Conservation (phyloP, 805 yeast species). For the Starmera quercuum region DNA sequence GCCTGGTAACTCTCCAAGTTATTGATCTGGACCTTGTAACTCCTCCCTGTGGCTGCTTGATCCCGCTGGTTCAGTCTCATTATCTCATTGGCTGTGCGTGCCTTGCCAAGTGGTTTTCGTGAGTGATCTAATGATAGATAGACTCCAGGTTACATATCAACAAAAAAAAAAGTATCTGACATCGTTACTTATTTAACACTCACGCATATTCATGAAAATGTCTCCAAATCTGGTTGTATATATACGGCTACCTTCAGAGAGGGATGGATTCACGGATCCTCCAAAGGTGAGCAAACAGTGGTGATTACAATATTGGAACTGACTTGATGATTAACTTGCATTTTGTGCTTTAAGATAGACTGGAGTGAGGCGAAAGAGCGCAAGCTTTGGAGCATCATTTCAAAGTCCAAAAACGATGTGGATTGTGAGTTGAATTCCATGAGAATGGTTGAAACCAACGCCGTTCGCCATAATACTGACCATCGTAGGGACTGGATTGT, state of each 20-base stretch:
- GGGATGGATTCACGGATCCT: slow-evolving; percentile 19
- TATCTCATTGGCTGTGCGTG: too few species aligned
- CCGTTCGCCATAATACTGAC: background rate
- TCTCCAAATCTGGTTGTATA: slow-evolving; percentile 12
- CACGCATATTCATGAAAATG: too few species aligned
- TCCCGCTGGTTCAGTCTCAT: background rate
- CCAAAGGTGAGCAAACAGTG: slow-evolving; percentile 8
- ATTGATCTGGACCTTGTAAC: slow-evolving; percentile 45
- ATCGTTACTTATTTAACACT: too few species aligned
- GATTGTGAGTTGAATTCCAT: slow-evolving; percentile 9
- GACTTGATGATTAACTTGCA: too few species aligned
- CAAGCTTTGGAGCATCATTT: slow-evolving; percentile 16
- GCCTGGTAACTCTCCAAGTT: slow-evolving; percentile 60
- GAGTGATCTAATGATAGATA: too few species aligned
- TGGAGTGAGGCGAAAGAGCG: slow-evolving; percentile 19
- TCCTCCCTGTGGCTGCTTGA: background rate
- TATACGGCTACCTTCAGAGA: slow-evolving; percentile 15
- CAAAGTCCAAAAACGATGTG: slow-evolving; percentile 18
- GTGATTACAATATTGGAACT: too few species aligned
- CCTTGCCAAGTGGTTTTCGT: too few species aligned
- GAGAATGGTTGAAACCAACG: background rate
- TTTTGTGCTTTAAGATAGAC: slow-evolving; percentile 6
- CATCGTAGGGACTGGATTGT: slow-evolving; percentile 1
- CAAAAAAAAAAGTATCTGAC: too few species aligned
- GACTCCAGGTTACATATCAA: too few species aligned